phyloP scores from a whole-genome alignment of 805 yeast species.

The Blastobotrys peoriensis region DNA sequence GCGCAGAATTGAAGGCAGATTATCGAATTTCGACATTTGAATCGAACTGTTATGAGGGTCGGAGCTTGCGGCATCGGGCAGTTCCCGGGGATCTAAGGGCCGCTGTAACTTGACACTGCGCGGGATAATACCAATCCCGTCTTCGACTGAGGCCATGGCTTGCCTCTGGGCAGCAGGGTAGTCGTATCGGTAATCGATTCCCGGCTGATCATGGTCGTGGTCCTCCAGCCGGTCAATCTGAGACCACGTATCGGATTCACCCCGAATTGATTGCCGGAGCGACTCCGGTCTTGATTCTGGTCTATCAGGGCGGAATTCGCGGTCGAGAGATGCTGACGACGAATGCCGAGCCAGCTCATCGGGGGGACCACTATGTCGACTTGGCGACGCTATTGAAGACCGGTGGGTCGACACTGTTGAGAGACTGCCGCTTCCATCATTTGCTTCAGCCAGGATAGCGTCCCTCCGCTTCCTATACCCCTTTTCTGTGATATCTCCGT shows the following conservation, averaged over 20 bases:
- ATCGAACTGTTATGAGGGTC: slow-evolving; percentile 34
- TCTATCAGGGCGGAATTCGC: too few relatives aligned
- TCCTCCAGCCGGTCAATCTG: not conserved
- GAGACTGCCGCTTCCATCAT: slow-evolving; percentile 6
- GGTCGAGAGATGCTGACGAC: not conserved
- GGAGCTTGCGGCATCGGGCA: slow-evolving; percentile 29
- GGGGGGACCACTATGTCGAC: not conserved
- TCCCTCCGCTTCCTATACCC: slow-evolving; percentile 61
- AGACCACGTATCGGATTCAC: not conserved
- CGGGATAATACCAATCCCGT: slow-evolving; percentile 2
- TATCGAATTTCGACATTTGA: slow-evolving; percentile 40
- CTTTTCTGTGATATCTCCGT: slow-evolving; percentile 67
- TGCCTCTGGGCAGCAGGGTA: slow-evolving; percentile 12
- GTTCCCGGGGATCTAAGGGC: slow-evolving; percentile 59
- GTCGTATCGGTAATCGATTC: not conserved
- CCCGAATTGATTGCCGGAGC: too few relatives aligned
- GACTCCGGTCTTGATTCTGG: too few relatives aligned
- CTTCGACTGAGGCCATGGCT: slow-evolving; percentile 11
- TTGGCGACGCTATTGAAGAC: not conserved
- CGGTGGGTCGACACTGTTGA: slow-evolving; percentile 5
- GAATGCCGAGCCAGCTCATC: not conserved
- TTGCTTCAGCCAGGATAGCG: slow-evolving; percentile 29
- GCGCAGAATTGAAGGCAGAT: slow-evolving; percentile 65
- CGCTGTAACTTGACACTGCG: slow-evolving; percentile 37
- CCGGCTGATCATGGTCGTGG: not conserved